Evolutionary conservation across 352 stramenopile genomes (phyloP).

Genomic region (Phytophthora capsici): DNA sequence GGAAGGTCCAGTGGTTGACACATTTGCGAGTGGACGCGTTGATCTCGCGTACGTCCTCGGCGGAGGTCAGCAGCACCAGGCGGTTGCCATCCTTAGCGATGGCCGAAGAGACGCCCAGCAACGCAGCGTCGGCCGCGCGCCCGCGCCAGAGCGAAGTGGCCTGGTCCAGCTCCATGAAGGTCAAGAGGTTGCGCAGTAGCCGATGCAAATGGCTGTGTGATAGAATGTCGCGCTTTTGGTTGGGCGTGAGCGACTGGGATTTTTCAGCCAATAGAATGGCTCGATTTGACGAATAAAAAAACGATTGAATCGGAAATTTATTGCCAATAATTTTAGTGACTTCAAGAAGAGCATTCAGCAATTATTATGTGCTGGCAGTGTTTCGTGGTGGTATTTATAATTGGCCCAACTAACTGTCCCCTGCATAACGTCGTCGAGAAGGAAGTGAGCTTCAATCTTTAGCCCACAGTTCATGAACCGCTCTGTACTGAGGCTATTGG

Average conservation of each 20-base stretch:
- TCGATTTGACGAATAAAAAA: conserved; percentile 17
- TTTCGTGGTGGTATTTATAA: conserved; percentile 42
- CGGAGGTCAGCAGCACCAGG: conserved; percentile 68
- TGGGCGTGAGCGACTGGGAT: conserved; percentile 29
- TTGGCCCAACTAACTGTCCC: conserved; percentile 4
- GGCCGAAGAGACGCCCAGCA: conserved; percentile 51
- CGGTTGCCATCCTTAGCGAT: conserved; percentile 59
- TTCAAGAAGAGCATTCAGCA: conserved; percentile 14
- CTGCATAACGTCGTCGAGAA: conserved; percentile 6
- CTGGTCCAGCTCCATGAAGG: conserved; percentile 74
- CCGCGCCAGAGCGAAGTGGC: conserved; percentile 69
- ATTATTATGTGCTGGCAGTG: too few relatives aligned
- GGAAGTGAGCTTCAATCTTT: conserved; percentile 4
- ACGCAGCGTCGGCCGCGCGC: conserved; percentile 51
- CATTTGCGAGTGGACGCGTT: conserved; percentile 69
- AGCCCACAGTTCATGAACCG: conserved; percentile 18
- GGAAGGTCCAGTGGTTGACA: conserved; percentile 81
- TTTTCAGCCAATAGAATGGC: conserved; percentile 30
- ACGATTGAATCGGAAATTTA: too few relatives aligned
- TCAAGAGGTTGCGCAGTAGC: background rate
- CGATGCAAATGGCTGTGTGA: conserved; percentile 3
- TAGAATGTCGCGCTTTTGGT: conserved; percentile 22
- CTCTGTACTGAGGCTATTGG: background rate
- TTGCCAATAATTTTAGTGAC: too few relatives aligned
- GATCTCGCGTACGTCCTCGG: conserved; percentile 73